These are phyloP conservation scores for Dalechampia spathulata DNA, from an alignment of 441 rosid species.

Conservation along the genomic window DNA sequence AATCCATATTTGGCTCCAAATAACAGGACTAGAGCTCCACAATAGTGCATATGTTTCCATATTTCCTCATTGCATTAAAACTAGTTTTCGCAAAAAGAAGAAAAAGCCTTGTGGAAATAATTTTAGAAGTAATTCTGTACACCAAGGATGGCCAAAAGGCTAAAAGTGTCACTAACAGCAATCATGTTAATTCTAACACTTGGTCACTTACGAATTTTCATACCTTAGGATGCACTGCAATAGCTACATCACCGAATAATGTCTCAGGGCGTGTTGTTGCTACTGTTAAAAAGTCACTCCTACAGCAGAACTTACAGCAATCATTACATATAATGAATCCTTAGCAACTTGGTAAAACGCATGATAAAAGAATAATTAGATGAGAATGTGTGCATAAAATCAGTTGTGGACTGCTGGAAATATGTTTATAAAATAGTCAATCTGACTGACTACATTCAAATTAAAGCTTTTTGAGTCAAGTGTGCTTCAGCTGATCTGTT, in stretches of 20 bases:
- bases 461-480: no score
- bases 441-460: no score
- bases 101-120: not conserved
- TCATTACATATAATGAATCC: not conserved
- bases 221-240: slow-evolving; percentile 95
- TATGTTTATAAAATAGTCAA: no score
- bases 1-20: not conserved
- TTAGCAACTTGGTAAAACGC: not conserved
- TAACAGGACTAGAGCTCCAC: not conserved
- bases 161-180: no score
- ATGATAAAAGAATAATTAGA: no score
- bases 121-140: no score
- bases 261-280: slow-evolving; percentile 99
- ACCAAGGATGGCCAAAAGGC: no score
- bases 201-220: not conserved
- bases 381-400: no score
- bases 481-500: no score
- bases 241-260: slow-evolving; percentile 91
- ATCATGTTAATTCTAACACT: no score
- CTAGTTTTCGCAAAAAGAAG: not conserved
- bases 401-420: no score
- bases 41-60: not conserved
- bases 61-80: not conserved
- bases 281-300: slow-evolving; percentile 80
- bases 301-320: slow-evolving; percentile 29